phyloP scores from a whole-genome alignment of 768 basidiomycete genomes.

The Pluteus cervinus region DNA sequence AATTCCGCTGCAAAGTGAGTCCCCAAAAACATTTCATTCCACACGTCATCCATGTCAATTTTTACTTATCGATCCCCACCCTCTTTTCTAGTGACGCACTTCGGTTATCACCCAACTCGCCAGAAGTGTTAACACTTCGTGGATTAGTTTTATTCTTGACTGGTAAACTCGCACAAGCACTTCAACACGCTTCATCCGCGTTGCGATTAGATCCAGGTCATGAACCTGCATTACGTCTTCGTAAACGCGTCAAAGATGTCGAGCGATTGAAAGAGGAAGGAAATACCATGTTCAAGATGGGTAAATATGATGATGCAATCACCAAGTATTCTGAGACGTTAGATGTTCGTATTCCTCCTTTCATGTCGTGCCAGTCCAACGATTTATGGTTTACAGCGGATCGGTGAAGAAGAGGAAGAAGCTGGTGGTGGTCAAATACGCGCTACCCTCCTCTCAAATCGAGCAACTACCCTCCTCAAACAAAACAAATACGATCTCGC shows the following conservation, averaged over 20 bases:
- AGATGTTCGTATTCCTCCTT: constrained; percentile 37
- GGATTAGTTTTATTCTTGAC: constrained; percentile 75
- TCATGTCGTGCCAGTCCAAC: background rate
- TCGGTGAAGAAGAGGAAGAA: constrained; percentile 65
- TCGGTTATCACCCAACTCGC: constrained; percentile 64
- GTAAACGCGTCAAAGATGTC: constrained; percentile 77
- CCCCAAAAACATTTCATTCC: constrained; percentile 2
- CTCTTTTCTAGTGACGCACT: constrained; percentile 57
- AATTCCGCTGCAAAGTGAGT: constrained; percentile 68
- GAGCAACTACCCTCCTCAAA: constrained; percentile 78
- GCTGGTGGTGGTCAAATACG: constrained; percentile 77
- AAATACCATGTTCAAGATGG: constrained; percentile 65
- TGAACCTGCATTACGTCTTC: constrained; percentile 59
- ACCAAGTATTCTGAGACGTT: constrained; percentile 68
- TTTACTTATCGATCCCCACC: constrained; percentile 2
- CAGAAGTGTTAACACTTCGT: constrained; percentile 73
- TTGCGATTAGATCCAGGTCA: constrained; percentile 77
- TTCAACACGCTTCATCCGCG: constrained; percentile 66
- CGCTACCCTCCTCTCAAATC: constrained; percentile 75
- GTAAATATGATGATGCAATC: constrained; percentile 54
- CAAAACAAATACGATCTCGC: constrained; percentile 63
- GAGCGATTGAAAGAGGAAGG: constrained; percentile 85
- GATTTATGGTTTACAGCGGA: constrained; percentile 34
- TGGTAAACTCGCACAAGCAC: constrained; percentile 63
- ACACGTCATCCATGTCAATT: background rate